phyloP scores from a whole-genome alignment of 1,284 basidiomycete species.

The Leccinum idahoense region DNA sequence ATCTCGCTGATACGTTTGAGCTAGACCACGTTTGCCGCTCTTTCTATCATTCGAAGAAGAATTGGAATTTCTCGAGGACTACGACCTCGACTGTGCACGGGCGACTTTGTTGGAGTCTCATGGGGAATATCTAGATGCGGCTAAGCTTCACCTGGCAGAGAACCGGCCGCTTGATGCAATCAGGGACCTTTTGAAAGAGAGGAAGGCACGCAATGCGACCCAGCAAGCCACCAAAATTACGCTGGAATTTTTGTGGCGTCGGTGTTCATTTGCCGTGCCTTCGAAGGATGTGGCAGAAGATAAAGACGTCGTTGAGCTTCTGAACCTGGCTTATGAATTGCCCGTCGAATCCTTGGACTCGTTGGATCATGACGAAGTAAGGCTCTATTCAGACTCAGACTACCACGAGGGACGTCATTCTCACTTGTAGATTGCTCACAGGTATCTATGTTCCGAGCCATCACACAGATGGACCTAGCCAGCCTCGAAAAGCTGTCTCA shows the following conservation, averaged over 20 bases:
- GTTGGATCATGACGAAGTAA: constrained; percentile 16
- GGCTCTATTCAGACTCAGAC: background rate
- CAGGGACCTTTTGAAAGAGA: constrained; percentile 38
- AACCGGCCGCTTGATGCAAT: constrained; percentile 49
- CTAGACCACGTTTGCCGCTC: constrained; percentile 43
- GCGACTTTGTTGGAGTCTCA: constrained; percentile 43
- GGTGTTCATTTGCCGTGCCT: constrained; percentile 21
- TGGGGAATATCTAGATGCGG: constrained; percentile 44
- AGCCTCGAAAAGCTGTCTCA: constrained; percentile 11
- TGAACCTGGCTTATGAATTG: constrained; percentile 19
- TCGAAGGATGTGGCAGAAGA: constrained; percentile 9
- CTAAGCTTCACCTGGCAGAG: constrained; percentile 48
- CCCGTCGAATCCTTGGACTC: constrained; percentile 12
- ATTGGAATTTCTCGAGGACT: constrained; percentile 54
- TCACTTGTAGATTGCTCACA: constrained; percentile 3
- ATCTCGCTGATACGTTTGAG: background rate
- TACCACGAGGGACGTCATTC: background rate
- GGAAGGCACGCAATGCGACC: constrained; percentile 23
- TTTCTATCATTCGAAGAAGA: constrained; percentile 51
- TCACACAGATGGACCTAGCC: constrained; percentile 7
- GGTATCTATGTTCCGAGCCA: constrained; percentile 26
- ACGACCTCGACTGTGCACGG: constrained; percentile 48
- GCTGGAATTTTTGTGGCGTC: constrained; percentile 22
- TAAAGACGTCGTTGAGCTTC: constrained; percentile 8
- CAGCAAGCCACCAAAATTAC: constrained; percentile 29